Percentiles rank a stretch among this genome's conserved stretches.
Evolutionary conservation across 352 stramenopile species (phyloP).

Genomic region (Phytophthora litchii): DNA sequence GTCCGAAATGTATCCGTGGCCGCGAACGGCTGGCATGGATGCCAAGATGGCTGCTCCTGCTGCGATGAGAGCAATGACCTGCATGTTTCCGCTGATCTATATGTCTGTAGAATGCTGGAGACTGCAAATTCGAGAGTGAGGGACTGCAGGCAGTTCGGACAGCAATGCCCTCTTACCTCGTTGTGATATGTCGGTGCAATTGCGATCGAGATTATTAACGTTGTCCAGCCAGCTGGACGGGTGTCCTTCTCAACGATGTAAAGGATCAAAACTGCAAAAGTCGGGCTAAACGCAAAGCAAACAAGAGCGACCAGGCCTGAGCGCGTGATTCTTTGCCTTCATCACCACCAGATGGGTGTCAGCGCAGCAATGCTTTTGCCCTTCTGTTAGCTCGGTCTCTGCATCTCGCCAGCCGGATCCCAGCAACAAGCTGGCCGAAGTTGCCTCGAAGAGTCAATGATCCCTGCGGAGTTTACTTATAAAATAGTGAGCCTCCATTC

Average conservation of each 20-base stretch:
- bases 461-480: background rate
- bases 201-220: slow-evolving; percentile 7
- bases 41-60: slow-evolving; percentile 26
- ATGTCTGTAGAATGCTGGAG: slow-evolving; percentile 1
- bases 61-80: slow-evolving; percentile 34
- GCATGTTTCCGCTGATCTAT: slow-evolving; percentile 27
- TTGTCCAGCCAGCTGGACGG: slow-evolving; percentile 17
- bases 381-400: slow-evolving; percentile 2
- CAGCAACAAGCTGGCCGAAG: slow-evolving; percentile 1
- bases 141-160: slow-evolving; percentile 4
- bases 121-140: slow-evolving; percentile 34
- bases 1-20: slow-evolving; percentile 53
- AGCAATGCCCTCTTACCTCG: slow-evolving; percentile 3
- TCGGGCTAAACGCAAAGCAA: slow-evolving; percentile 15
- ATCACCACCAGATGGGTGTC: slow-evolving; percentile 12
- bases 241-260: slow-evolving; percentile 14
- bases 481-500: slow-evolving; percentile 12
- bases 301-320: slow-evolving; percentile 17
- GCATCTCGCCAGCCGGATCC: slow-evolving; percentile 7
- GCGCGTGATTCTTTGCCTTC: slow-evolving; percentile 12
- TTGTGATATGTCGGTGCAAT: slow-evolving; percentile 9
- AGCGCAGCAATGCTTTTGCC: slow-evolving; percentile 8
- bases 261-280: slow-evolving; percentile 21
- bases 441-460: no score
- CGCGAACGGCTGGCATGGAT: slow-evolving; percentile 22